These are phyloP conservation scores for Graphilbum fragrans DNA, from an alignment of 2,329 filamentous ascomycete species.

Conservation along the genomic window DNA sequence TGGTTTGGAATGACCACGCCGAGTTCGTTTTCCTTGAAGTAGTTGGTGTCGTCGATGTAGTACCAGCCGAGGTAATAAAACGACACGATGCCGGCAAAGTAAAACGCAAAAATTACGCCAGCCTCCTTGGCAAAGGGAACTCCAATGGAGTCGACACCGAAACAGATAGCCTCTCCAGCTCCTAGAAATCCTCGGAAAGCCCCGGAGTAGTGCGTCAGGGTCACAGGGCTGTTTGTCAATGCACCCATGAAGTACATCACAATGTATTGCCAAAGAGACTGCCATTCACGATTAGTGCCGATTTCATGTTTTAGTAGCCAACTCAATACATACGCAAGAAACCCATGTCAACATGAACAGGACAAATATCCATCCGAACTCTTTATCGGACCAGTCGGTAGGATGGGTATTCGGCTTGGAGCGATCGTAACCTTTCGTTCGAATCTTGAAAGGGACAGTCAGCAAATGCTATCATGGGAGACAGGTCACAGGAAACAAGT, in stretches of 20 bases:
- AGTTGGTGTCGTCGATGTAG: conserved; percentile 15
- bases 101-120: not conserved
- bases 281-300: not conserved
- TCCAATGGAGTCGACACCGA: conserved; percentile 3
- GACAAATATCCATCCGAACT: not conserved
- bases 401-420: conserved; percentile 4
- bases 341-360: not conserved
- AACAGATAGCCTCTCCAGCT: conserved; percentile 17
- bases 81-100: not conserved
- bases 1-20: conserved; percentile 16
- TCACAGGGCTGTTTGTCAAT: conserved; percentile 14
- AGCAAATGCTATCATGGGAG: too few species aligned
- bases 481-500: too few species aligned
- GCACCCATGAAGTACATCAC: conserved; percentile 17
- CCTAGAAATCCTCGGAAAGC: conserved; percentile 16
- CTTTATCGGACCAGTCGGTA: not conserved
- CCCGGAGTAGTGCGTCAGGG: conserved; percentile 12
- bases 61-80: conserved; percentile 12
- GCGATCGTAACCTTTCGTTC: conserved; percentile 15
- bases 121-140: not conserved
- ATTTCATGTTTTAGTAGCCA: not conserved
- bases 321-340: not conserved
- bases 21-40: conserved; percentile 15
- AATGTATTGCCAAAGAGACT: conserved; percentile 16
- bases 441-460: not conserved